Conservation (phyloP, 2,329 filamentous ascomycete genomes). For the Didymella pomorum region DNA sequence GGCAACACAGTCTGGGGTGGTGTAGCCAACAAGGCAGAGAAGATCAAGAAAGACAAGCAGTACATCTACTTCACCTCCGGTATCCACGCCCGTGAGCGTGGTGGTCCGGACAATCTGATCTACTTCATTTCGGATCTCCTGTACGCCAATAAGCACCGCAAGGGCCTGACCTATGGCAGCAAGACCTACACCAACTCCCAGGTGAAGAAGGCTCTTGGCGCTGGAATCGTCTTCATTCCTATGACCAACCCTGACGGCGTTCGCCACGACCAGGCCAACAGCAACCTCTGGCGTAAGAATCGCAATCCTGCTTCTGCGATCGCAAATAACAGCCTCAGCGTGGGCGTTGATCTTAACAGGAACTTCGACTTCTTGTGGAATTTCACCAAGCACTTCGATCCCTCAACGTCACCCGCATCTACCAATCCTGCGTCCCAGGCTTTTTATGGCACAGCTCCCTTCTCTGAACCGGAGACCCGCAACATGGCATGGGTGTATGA, state of each 20-base stretch:
- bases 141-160: constrained; percentile 59
- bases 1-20: constrained; percentile 48
- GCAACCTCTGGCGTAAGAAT: constrained; percentile 48
- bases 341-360: constrained; percentile 46
- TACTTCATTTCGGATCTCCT: constrained; percentile 67
- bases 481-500: constrained; percentile 63
- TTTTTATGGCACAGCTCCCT: constrained; percentile 61
- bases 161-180: constrained; percentile 62
- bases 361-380: constrained; percentile 65
- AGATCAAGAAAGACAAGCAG: constrained; percentile 53
- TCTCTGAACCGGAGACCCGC: constrained; percentile 65
- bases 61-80: constrained; percentile 63
- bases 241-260: constrained; percentile 46
- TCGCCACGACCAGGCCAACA: constrained; percentile 40
- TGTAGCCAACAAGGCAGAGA: constrained; percentile 56
- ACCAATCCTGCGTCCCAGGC: constrained; percentile 55
- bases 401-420: constrained; percentile 51
- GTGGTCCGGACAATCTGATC: constrained; percentile 64
- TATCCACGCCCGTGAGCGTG: constrained; percentile 67
- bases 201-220: constrained; percentile 60
- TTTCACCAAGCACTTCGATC: constrained; percentile 57
- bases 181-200: constrained; percentile 61
- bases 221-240: constrained; percentile 62
- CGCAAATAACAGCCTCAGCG: constrained; percentile 24
- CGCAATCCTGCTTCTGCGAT: constrained; percentile 50